Conservation (phyloP, 1,284 basidiomycete genomes). For the Pseudozyma tsukubaensis region DNA sequence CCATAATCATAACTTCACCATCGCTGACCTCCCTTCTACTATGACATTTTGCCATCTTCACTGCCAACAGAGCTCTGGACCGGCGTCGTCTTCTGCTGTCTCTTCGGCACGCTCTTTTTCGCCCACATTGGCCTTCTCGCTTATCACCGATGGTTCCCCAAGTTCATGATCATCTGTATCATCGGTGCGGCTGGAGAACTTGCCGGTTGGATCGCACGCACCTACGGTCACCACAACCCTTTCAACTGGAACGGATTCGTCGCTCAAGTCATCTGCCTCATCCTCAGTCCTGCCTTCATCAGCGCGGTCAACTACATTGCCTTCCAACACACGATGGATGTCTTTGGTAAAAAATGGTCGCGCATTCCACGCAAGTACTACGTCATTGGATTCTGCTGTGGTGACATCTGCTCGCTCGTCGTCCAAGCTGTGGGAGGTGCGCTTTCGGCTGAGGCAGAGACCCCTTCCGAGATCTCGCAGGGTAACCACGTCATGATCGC, state of each 20-base stretch:
- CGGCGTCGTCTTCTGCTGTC: conserved; percentile 34
- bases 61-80: conserved; percentile 28
- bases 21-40: background rate
- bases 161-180: conserved; percentile 39
- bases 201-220: conserved; percentile 39
- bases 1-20: too few species aligned
- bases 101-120: conserved; percentile 33
- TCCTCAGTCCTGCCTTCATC: conserved; percentile 50
- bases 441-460: conserved; percentile 29
- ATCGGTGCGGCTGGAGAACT: conserved; percentile 38
- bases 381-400: conserved; percentile 38
- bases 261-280: conserved; percentile 50
- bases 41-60: too few species aligned
- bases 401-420: conserved; percentile 44
- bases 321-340: conserved; percentile 44
- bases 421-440: conserved; percentile 48
- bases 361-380: conserved; percentile 46
- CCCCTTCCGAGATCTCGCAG: conserved; percentile 7
- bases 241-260: conserved; percentile 46
- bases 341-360: conserved; percentile 44
- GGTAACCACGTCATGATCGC: conserved; percentile 45
- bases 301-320: conserved; percentile 51
- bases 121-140: conserved; percentile 26
- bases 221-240: conserved; percentile 29
- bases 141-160: conserved; percentile 29